Evolutionary conservation across 768 basidiomycete genomes (phyloP).

Genomic region (Lentinus tigrinus): DNA sequence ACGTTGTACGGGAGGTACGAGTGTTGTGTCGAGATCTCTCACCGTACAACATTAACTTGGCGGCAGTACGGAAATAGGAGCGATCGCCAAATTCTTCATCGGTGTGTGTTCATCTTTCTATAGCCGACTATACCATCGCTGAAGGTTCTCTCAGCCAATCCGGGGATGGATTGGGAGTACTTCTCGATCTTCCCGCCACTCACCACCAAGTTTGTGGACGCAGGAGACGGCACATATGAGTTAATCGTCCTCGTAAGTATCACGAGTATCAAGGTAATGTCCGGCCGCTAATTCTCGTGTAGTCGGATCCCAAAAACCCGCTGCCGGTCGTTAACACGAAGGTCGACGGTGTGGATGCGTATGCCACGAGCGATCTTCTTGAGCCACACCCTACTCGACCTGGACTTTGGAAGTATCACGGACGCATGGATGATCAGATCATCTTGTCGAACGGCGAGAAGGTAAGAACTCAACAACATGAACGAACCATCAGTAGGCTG

Average conservation of each 20-base stretch:
- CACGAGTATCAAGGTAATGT: too few species aligned
- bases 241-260: slow-evolving; percentile 1
- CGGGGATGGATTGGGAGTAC: slow-evolving; percentile 15
- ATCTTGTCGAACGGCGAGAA: slow-evolving; percentile 43
- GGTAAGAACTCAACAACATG: slow-evolving; percentile 20
- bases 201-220: background rate
- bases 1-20: slow-evolving; percentile 10
- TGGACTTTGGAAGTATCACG: slow-evolving; percentile 37
- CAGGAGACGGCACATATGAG: slow-evolving; percentile 6
- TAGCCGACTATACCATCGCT: too few species aligned
- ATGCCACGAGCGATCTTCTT: slow-evolving; percentile 42
- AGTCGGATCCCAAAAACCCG: background rate
- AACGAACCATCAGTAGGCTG: background rate
- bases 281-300: too few species aligned
- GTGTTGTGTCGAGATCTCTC: too few species aligned
- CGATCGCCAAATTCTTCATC: slow-evolving; percentile 2
- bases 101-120: background rate
- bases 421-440: slow-evolving; percentile 47
- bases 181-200: background rate
- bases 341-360: slow-evolving; percentile 31
- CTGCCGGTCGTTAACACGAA: slow-evolving; percentile 9
- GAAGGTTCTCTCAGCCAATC: background rate
- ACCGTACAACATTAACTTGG: too few species aligned
- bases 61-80: slow-evolving; percentile 17
- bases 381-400: slow-evolving; percentile 39